phyloP scores from a whole-genome alignment of 805 yeast genomes.

The Blastobotrys terrestris region DNA sequence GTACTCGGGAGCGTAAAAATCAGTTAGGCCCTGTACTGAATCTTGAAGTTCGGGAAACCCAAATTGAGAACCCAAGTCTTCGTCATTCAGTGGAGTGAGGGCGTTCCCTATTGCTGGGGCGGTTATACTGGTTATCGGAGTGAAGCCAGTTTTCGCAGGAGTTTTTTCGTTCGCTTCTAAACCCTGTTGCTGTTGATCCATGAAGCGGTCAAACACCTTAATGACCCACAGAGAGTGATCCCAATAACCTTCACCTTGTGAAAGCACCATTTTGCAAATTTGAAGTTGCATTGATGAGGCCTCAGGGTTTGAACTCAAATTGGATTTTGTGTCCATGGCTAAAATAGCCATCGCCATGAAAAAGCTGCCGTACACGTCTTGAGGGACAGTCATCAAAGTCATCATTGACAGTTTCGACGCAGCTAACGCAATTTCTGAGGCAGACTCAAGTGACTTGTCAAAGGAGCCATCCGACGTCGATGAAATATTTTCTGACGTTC shows the following conservation, averaged over 20 bases:
- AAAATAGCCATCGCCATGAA: conserved; percentile 12
- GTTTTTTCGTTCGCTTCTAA: background rate
- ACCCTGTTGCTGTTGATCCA: background rate
- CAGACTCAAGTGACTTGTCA: conserved; percentile 10
- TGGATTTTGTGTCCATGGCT: conserved; percentile 1
- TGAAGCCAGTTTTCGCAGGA: background rate
- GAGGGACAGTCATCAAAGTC: conserved; percentile 7
- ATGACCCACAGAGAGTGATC: conserved; percentile 14
- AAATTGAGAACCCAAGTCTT: background rate
- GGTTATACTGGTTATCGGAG: background rate
- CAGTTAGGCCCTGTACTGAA: background rate
- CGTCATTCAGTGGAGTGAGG: no score
- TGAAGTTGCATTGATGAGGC: conserved; percentile 9
- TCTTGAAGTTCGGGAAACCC: background rate
- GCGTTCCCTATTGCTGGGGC: background rate
- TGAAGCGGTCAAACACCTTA: conserved; percentile 3
- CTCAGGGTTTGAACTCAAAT: background rate
- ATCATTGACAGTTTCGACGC: conserved; percentile 6
- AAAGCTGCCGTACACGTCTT: conserved; percentile 10
- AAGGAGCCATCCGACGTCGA: conserved; percentile 9
- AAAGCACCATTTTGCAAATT: conserved; percentile 12
- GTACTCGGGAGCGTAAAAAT: background rate
- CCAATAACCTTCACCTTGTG: conserved; percentile 13
- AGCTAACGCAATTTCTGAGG: conserved; percentile 5
- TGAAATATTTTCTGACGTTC: conserved; percentile 5